Evolutionary conservation across 106 monocot species (phyloP), one percentile per base, ranked within the genome.

Genomic region (Ottelia alismoides): DNA sequence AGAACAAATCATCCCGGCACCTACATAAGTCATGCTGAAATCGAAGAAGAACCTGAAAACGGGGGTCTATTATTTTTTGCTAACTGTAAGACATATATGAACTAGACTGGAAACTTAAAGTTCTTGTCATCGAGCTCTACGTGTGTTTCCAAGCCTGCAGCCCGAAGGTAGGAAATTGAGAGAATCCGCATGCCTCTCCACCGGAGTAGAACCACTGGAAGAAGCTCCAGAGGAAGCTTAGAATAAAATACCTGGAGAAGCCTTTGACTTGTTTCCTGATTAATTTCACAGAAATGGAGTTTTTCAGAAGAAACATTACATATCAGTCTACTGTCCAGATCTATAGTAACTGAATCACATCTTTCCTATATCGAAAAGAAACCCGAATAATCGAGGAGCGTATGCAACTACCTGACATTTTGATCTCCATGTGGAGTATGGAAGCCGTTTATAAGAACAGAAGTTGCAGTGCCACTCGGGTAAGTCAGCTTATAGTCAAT

Each of bases 171-270:
- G 92, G 92, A 65, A 92, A 92, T 52, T 92, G 76, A 17, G 82
- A 65, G 65, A 92, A 92, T 4, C 92, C 92, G 57, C 92, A 92
- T 1, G 7, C 62, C 25, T 76, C 82, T 63, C 92, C 92, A 5
- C 85, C 92, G 4, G 92, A 76, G 66, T 71, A 92, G 61, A 92
- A 92, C 92, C 92, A 92, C 68, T 92, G 76, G 65, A 92, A 92
- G 65, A 92, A 74, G 45, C 92, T 79, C 92, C 92, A 92, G 6
- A 92, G 29, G 59, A 92, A 82, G 49, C 92, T 92, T 9, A 92
- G 14, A 16, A 65, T 50, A 50, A 92, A 86, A 60, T 60, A 85
- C 31, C 76, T 85, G 28, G 62, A 53, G 56, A 92, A 91, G 28
- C 91, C 85, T 46, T 55, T 73, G 7, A 91, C 91, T 66, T 91